phyloP scores from a whole-genome alignment of 768 basidiomycete genomes.

The Psilocybe tampanensis region DNA sequence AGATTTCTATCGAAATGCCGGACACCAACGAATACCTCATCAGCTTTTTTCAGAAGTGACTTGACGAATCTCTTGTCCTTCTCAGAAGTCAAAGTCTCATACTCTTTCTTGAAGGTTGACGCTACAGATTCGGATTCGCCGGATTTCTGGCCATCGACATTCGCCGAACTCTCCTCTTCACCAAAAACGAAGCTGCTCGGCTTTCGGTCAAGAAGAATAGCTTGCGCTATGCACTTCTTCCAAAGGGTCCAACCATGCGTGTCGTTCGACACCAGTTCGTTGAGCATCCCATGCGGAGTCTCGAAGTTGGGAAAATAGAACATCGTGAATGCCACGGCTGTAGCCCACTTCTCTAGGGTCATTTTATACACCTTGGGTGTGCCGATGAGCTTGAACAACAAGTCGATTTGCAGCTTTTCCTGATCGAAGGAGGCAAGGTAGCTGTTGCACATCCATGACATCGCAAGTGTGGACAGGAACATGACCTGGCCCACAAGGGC shows the following conservation, averaged over 20 bases:
- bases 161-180: background rate
- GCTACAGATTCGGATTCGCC: background rate
- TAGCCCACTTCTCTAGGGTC: background rate
- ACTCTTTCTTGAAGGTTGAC: background rate
- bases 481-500: constrained; percentile 14
- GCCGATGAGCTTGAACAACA: constrained; percentile 8
- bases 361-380: constrained; percentile 1
- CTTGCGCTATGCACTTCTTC: constrained; percentile 7
- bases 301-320: constrained; percentile 1
- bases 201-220: constrained; percentile 1
- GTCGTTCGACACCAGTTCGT: constrained; percentile 12
- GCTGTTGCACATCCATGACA: constrained; percentile 18
- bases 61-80: background rate
- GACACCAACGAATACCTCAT: background rate
- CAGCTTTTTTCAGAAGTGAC: background rate
- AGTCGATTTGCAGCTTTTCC: constrained; percentile 11
- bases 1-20: background rate
- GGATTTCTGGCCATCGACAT: background rate
- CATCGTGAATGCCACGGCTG: constrained; percentile 8
- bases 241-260: constrained; percentile 12
- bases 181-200: background rate
- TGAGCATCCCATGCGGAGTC: constrained; percentile 3
- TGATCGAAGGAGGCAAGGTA: constrained; percentile 12
- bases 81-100: background rate
- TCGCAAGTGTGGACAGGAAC: constrained; percentile 12